These are phyloP conservation scores for Haematococcus sp. DNA, from an alignment of 139 green algal species.

Conservation along the genomic window DNA sequence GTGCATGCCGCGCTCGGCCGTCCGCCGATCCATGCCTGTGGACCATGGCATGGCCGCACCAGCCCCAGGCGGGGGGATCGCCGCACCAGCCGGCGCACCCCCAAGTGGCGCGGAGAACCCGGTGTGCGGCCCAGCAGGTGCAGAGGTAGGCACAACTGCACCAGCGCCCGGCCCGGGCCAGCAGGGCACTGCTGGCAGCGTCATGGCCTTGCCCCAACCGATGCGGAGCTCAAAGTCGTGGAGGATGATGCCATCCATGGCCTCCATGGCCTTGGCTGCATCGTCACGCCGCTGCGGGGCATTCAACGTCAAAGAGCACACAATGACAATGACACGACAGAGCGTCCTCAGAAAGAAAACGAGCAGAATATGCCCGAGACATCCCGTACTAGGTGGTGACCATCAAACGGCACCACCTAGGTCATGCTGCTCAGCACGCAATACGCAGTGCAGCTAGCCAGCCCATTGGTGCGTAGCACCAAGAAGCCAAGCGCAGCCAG, in stretches of 20 bases:
- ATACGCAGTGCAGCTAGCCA: neutral
- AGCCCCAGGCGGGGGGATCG: conserved; percentile 6
- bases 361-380: neutral
- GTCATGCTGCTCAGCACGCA: too few relatives aligned
- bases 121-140: too few relatives aligned
- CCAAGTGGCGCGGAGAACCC: neutral
- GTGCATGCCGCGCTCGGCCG: neutral
- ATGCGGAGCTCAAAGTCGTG: conserved; percentile 78
- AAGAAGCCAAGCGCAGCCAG: too few relatives aligned
- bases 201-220: conserved; percentile 93
- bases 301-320: too few relatives aligned
- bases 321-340: too few relatives aligned
- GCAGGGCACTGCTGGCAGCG: conserved; percentile 74
- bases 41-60: conserved; percentile 15
- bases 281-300: conserved; percentile 64
- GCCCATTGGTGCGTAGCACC: neutral
- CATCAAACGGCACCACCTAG: neutral
- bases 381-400: neutral
- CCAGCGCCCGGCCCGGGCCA: conserved; percentile 27
- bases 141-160: neutral
- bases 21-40: neutral
- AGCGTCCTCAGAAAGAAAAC: neutral
- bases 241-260: conserved; percentile 79
- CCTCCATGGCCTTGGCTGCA: conserved; percentile 68
- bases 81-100: neutral